Evolutionary conservation across 345 rosid species (phyloP).

Genomic region (Microcos paniculata): DNA sequence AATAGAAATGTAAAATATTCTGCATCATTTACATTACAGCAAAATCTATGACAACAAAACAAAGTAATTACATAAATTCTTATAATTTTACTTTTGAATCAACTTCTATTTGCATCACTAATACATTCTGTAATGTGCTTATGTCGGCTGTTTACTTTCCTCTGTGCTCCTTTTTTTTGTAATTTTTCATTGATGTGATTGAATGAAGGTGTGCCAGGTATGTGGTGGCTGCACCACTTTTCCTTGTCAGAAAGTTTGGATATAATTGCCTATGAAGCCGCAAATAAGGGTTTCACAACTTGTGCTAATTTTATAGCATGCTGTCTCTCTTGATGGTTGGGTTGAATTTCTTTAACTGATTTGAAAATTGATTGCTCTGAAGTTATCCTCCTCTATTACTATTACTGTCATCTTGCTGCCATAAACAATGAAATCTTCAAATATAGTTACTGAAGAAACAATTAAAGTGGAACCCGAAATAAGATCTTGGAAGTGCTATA

Average conservation of each 20-base stretch:
- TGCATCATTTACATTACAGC: neutral
- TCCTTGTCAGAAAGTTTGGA: neutral
- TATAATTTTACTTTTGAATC: neutral
- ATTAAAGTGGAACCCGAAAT: neutral
- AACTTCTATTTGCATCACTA: neutral
- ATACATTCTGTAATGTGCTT: neutral
- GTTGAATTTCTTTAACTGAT: neutral
- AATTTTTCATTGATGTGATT: neutral
- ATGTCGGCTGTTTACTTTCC: neutral
- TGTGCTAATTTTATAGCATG: constrained; percentile 10
- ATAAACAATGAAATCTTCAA: neutral
- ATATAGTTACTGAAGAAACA: neutral
- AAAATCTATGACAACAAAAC: neutral
- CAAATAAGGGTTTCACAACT: neutral
- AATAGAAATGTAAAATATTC: neutral
- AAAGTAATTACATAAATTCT: neutral
- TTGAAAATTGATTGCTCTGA: neutral
- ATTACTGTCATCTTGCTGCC: neutral
- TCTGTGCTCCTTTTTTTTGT: neutral
- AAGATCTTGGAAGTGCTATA: neutral
- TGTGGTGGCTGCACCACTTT: neutral
- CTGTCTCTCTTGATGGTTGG: neutral
- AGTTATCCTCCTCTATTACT: neutral
- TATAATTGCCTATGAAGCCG: neutral
- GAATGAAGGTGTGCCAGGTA: neutral